Evolutionary conservation across 2,329 filamentous ascomycete genomes (phyloP).

Genomic region (Paecilomyces dactylethromorphus): DNA sequence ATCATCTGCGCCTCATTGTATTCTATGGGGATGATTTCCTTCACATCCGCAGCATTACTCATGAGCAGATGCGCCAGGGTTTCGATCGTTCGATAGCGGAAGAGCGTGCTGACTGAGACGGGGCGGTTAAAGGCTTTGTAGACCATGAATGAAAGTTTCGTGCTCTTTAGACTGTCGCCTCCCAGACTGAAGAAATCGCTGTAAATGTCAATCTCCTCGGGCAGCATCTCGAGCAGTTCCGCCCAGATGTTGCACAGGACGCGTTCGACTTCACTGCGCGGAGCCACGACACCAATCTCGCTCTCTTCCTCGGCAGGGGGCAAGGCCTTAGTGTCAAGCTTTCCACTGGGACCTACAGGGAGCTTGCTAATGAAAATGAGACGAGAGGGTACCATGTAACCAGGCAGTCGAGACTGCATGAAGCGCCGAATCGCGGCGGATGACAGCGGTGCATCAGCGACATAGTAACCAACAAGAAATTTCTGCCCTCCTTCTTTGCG

Average conservation of each 20-base stretch:
- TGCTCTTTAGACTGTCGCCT: background rate
- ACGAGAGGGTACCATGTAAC: conserved; percentile 28
- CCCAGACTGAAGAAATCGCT: background rate
- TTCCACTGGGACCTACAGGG: conserved; percentile 7
- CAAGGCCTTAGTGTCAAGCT: background rate
- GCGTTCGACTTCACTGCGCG: background rate
- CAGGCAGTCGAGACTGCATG: conserved; percentile 16
- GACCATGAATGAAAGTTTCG: background rate
- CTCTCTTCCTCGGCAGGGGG: background rate
- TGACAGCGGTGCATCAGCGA: background rate
- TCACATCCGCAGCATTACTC: background rate
- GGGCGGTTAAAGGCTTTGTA: background rate
- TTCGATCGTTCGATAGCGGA: background rate
- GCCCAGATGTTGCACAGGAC: background rate
- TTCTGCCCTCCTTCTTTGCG: background rate
- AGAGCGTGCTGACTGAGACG: background rate
- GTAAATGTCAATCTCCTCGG: background rate
- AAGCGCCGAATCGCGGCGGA: background rate
- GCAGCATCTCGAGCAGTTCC: background rate
- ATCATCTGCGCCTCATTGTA: background rate
- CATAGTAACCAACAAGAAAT: background rate
- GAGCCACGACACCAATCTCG: background rate
- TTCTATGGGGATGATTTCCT: background rate
- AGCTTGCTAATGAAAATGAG: conserved; percentile 29
- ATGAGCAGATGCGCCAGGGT: background rate